Conservation (phyloP, 2,329 filamentous ascomycete genomes). For the Chrysoporthe deuterocubensis region DNA sequence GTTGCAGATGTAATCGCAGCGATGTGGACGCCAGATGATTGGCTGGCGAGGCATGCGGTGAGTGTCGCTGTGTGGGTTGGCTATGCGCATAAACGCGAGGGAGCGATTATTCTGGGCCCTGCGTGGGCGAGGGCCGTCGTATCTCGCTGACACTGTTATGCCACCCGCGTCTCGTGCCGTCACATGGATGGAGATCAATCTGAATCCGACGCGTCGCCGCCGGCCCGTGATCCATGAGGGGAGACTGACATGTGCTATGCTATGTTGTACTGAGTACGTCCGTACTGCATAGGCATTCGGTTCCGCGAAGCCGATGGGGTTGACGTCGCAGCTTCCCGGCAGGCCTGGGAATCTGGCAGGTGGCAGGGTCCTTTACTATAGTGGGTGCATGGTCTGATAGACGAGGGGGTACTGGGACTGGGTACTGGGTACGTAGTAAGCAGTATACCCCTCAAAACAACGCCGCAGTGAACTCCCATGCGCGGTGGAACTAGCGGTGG, state of each 20-base stretch:
- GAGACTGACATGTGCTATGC: neutral
- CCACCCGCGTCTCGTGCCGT: neutral
- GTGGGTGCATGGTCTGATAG: neutral
- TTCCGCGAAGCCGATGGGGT: neutral
- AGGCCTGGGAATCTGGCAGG: too few relatives aligned
- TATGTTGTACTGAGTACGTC: neutral
- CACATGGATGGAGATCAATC: neutral
- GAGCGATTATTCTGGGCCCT: neutral
- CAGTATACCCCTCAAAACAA: neutral
- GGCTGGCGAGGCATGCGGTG: neutral
- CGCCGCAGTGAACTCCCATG: neutral
- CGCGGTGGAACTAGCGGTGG: neutral
- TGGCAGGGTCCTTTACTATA: neutral
- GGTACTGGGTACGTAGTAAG: neutral
- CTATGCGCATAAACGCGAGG: constrained; percentile 13
- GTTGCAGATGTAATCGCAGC: neutral
- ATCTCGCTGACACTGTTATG: too few relatives aligned
- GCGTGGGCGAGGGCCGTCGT: too few relatives aligned
- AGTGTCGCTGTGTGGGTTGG: neutral
- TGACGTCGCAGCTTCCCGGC: constrained; percentile 1
- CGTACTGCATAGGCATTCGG: neutral
- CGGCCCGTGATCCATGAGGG: neutral
- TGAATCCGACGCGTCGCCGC: neutral
- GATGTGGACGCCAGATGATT: neutral
- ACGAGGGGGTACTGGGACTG: too few relatives aligned